Percentiles rank a stretch among this genome's conserved stretches.
Conservation (phyloP, 768 basidiomycete species). For the Pleurotus djamor region DNA sequence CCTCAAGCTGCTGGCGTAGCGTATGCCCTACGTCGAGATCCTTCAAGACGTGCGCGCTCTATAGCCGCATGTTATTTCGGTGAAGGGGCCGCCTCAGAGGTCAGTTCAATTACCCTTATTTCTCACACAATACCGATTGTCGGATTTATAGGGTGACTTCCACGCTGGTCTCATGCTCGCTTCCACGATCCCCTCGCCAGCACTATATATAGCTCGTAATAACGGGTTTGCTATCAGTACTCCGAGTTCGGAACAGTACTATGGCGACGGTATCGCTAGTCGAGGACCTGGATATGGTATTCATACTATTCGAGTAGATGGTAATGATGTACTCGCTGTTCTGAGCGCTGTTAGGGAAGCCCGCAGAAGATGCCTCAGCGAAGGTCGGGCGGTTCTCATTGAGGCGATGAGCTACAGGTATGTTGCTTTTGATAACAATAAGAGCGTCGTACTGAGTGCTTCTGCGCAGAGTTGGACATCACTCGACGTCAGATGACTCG, state of each 20-base stretch:
- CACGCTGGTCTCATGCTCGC: conserved; percentile 87
- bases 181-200: conserved; percentile 73
- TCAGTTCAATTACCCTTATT: conserved; percentile 38
- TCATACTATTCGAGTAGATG: conserved; percentile 90
- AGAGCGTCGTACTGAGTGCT: background rate
- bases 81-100: conserved; percentile 93
- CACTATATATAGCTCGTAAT: conserved; percentile 72
- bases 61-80: conserved; percentile 91
- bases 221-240: conserved; percentile 97
- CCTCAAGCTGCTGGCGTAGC: conserved; percentile 94
- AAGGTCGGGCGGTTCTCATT: conserved; percentile 78
- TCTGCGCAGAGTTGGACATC: conserved; percentile 76
- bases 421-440: conserved; percentile 12
- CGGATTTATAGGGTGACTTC: conserved; percentile 54
- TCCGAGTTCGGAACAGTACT: conserved; percentile 83
- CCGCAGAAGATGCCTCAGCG: conserved; percentile 66
- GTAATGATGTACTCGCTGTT: conserved; percentile 90
- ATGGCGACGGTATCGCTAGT: conserved; percentile 90
- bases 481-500: conserved; percentile 94
- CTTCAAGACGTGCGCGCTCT: conserved; percentile 60
- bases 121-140: conserved; percentile 12
- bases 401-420: conserved; percentile 92
- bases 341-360: conserved; percentile 72
- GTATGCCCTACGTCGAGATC: conserved; percentile 83
- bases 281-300: conserved; percentile 92